These are phyloP conservation scores for Apiospora arundinis DNA, from an alignment of 2,329 filamentous ascomycete genomes.

Conservation along the genomic window DNA sequence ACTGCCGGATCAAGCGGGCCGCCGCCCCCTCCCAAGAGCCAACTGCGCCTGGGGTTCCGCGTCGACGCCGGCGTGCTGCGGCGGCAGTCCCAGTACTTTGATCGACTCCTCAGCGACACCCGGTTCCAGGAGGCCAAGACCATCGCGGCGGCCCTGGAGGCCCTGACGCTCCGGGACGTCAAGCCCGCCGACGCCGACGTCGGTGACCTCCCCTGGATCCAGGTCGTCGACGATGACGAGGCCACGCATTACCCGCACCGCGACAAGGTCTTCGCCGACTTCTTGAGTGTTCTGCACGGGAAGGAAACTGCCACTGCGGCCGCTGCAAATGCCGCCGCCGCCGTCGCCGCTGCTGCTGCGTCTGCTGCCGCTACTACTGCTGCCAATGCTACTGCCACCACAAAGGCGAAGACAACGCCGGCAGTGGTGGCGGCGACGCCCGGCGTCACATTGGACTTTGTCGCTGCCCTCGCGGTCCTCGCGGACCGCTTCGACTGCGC, in stretches of 20 bases:
- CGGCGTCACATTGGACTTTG: conserved; percentile 62
- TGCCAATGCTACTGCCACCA: neutral
- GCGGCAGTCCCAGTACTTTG: conserved; percentile 72
- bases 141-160: conserved; percentile 57
- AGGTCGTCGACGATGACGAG: conserved; percentile 72
- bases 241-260: conserved; percentile 67
- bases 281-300: conserved; percentile 70
- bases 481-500: conserved; percentile 77
- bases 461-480: conserved; percentile 72
- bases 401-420: conserved; percentile 32
- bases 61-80: conserved; percentile 64
- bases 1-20: conserved; percentile 31
- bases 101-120: conserved; percentile 66
- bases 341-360: neutral
- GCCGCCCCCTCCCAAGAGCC: conserved; percentile 43
- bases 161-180: conserved; percentile 54
- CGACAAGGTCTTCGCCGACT: conserved; percentile 69
- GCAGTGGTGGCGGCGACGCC: conserved; percentile 33
- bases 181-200: conserved; percentile 55
- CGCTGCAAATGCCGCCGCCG: conserved; percentile 21
- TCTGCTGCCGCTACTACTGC: neutral
- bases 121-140: conserved; percentile 68
- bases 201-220: conserved; percentile 65
- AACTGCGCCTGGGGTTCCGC: conserved; percentile 58
- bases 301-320: conserved; percentile 40